These are phyloP conservation scores for Melastoma candidum DNA, from an alignment of 441 rosid species.

Conservation along the genomic window DNA sequence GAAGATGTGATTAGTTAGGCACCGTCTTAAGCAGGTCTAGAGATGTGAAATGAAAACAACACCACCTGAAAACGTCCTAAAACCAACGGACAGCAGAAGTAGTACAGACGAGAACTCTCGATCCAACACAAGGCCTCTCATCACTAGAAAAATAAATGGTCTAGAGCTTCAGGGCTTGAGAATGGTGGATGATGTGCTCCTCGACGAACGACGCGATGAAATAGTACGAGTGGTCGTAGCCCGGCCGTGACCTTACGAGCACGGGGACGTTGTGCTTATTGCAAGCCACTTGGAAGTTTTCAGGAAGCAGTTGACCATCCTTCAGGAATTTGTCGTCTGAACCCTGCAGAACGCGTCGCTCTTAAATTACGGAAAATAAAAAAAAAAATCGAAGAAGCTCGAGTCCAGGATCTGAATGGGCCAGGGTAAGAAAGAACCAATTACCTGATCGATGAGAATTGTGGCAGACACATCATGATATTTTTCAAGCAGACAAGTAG, in stretches of 20 bases:
- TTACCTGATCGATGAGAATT: constrained; percentile 86
- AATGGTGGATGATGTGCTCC: constrained; percentile 87
- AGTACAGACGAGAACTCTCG: too few relatives aligned
- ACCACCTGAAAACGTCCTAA: too few relatives aligned
- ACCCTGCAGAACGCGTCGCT: constrained; percentile 36
- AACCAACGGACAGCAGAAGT: too few relatives aligned
- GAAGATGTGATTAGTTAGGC: too few relatives aligned
- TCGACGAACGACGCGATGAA: constrained; percentile 79
- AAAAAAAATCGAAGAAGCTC: too few relatives aligned
- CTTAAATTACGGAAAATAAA: too few relatives aligned
- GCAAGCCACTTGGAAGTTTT: constrained; percentile 69
- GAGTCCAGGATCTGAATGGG: not conserved
- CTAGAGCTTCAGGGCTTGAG: constrained; percentile 55
- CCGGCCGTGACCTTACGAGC: constrained; percentile 60
- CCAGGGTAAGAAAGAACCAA: not conserved
- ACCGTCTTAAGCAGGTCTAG: too few relatives aligned
- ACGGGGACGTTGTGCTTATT: constrained; percentile 41
- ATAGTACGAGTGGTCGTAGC: constrained; percentile 83
- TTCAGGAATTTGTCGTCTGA: constrained; percentile 68
- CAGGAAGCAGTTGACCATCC: constrained; percentile 48
- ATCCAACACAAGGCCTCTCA: too few relatives aligned
- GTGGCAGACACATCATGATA: constrained; percentile 46
- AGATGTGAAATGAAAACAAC: too few relatives aligned
- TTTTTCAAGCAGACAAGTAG: constrained; percentile 60
- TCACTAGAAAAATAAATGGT: too few relatives aligned